Base-by-base conservation (phyloP, 192 early-diverging fungal species). In the Pilaira anomala region DNA sequence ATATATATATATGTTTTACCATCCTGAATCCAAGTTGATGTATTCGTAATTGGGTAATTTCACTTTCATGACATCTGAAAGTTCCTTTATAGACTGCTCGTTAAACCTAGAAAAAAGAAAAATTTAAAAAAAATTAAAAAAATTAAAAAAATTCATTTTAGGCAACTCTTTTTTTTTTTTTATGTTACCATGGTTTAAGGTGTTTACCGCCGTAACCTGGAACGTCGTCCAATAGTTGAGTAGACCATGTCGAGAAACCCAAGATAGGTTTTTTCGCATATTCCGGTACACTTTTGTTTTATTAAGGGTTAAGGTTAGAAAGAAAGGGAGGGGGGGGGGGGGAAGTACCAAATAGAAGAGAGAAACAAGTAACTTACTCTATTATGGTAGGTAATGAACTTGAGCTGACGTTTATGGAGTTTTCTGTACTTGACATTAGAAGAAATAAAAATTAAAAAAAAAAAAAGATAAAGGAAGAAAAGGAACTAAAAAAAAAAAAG, bases 21-120 rank as follows among this genome's bases (percentile, higher is more conserved):
- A 73, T 67, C 71, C 71, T 41, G 71, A 73, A 62, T 73, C 71
- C 40, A 73, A 4, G 33, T 73, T 73, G 28, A 73, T 73, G 26
- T 73, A 73, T 52, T 66, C 52, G 40, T 67, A 73, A 4, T 42
- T 33, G 14, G 71, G 71, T 40, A 73, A 62, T 53, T 63, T 66
- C 19, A 48, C 40, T 19, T 59, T 66, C 71, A 73, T 73, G 14
- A 46, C 42, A 48, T 53, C 51, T 44, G 71, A 73, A 30, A 73
- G 40, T 1, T 67, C 52, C n/a, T 60, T 55, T 2, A 73, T 63
- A 11, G 62, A 39, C 19, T 54, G 9, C 16, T 73, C 71, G 39
- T 63, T 67, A 21, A 73, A 73, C 71, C 71, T 73, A 24, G 13
- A 24, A 48, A 29, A 25, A 56, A 39, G 54, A 30, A 7, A 0